A percentile compares a stretch with the other conserved stretches of the same genome.
Conservation (phyloP, 2,329 filamentous ascomycete species). For the Colletotrichum chlorophyti region DNA sequence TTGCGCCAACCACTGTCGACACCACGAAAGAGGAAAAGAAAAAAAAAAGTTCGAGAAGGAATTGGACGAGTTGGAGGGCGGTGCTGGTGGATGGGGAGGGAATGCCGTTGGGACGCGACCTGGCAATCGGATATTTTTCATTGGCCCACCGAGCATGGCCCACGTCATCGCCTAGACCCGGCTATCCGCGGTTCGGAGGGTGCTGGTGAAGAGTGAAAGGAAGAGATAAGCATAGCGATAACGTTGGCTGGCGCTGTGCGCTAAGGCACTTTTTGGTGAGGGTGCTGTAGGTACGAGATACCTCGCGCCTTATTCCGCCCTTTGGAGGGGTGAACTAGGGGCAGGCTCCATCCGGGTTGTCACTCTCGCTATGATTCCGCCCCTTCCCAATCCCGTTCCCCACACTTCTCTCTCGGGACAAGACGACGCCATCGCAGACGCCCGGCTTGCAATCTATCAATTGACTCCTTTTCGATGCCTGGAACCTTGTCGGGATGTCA, state of each 20-base stretch:
- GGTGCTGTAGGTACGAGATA: too few relatives aligned
- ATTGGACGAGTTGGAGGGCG: neutral
- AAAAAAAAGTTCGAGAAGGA: slow-evolving; percentile 17
- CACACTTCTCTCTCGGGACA: neutral
- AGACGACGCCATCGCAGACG: neutral
- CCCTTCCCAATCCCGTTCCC: too few relatives aligned
- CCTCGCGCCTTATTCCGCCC: too few relatives aligned
- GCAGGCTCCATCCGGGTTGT: too few relatives aligned
- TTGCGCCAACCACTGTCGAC: neutral
- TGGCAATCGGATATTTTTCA: too few relatives aligned
- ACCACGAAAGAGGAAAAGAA: too few relatives aligned
- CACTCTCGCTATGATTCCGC: too few relatives aligned
- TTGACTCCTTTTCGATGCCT: neutral
- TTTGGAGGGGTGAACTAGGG: too few relatives aligned
- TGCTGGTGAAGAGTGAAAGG: neutral
- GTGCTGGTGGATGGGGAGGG: neutral
- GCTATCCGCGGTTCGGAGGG: slow-evolving; percentile 24
- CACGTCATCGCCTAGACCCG: slow-evolving; percentile 27
- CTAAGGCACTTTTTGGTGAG: too few relatives aligned
- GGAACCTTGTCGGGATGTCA: slow-evolving; percentile 16
- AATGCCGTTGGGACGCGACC: neutral
- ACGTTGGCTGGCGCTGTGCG: too few relatives aligned
- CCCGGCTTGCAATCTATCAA: neutral
- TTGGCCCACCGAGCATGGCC: too few relatives aligned
- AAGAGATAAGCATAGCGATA: slow-evolving; percentile 25